phyloP scores from a whole-genome alignment of 495 filamentous ascomycete genomes.

The Penicillium waksmanii region DNA sequence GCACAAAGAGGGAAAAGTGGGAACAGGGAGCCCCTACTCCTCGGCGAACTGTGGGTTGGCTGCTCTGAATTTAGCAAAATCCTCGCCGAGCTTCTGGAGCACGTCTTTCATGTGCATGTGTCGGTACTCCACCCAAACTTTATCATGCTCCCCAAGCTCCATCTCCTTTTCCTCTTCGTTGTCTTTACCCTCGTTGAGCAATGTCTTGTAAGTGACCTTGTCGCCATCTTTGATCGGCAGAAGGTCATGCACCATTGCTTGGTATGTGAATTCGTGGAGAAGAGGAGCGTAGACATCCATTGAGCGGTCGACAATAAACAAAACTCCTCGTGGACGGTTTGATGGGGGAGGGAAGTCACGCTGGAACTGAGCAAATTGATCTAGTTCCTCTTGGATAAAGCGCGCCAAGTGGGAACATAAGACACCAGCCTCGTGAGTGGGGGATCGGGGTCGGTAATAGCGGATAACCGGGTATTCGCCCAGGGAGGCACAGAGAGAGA shows the following conservation, averaged over 20 bases:
- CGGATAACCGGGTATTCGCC: slow-evolving; percentile 90
- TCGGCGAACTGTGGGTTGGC: slow-evolving; percentile 95
- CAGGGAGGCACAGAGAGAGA: slow-evolving; percentile 78
- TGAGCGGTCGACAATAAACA: slow-evolving; percentile 87
- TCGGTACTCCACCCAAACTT: slow-evolving; percentile 89
- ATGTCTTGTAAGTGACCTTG: slow-evolving; percentile 82
- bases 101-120: slow-evolving; percentile 98
- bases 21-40: slow-evolving; percentile 42
- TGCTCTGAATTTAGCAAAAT: slow-evolving; percentile 88
- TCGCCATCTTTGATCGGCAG: slow-evolving; percentile 85
- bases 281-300: slow-evolving; percentile 89
- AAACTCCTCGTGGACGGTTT: slow-evolving; percentile 78
- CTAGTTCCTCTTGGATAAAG: slow-evolving; percentile 90
- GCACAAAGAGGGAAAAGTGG: not conserved
- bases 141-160: slow-evolving; percentile 86
- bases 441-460: slow-evolving; percentile 77
- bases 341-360: slow-evolving; percentile 80
- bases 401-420: slow-evolving; percentile 84
- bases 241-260: slow-evolving; percentile 95
- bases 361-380: slow-evolving; percentile 80
- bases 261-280: slow-evolving; percentile 96
- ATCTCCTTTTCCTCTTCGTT: slow-evolving; percentile 83
- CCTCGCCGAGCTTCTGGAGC: slow-evolving; percentile 86
- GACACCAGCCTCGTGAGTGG: slow-evolving; percentile 83
- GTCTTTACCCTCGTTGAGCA: slow-evolving; percentile 67